Percentiles rank a stretch among this genome's conserved stretches.
Evolutionary conservation across 305 asterid species (phyloP).

Genomic region (Solanum hybrid): DNA sequence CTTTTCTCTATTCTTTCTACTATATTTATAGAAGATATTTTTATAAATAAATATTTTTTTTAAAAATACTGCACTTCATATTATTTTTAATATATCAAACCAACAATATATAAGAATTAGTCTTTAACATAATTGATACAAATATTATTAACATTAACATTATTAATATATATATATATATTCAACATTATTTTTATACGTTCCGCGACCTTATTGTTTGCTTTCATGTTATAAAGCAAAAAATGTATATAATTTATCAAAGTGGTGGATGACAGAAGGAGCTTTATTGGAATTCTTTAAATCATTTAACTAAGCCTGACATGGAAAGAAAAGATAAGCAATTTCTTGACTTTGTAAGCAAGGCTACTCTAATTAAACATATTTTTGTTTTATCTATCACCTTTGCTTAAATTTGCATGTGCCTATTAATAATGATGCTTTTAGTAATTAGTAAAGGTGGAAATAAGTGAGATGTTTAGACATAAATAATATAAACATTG

Average conservation of each 20-base stretch:
- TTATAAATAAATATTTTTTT: too few relatives aligned
- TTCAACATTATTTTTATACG: neutral
- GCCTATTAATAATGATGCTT: neutral
- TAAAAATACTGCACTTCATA: too few relatives aligned
- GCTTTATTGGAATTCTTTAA: neutral
- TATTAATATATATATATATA: too few relatives aligned
- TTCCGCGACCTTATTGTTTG: too few relatives aligned
- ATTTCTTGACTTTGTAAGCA: neutral
- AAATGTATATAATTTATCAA: neutral
- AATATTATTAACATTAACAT: neutral
- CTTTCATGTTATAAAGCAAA: neutral
- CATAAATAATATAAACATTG: neutral
- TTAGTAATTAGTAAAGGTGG: neutral
- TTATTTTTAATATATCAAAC: too few relatives aligned
- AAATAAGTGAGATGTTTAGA: neutral
- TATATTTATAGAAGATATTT: too few relatives aligned
- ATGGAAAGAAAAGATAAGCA: neutral
- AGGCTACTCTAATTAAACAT: neutral
- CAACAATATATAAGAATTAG: neutral
- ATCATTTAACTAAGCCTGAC: neutral
- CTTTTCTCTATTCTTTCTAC: neutral
- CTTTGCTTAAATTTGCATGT: neutral
- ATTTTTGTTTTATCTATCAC: neutral
- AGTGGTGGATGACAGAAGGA: slow-evolving; percentile 7
- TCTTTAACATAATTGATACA: neutral